A percentile compares a stretch with the other conserved stretches of the same genome.
Conservation (phyloP, 176 grass and related monocot genomes). For the Oryza meridionalis region DNA sequence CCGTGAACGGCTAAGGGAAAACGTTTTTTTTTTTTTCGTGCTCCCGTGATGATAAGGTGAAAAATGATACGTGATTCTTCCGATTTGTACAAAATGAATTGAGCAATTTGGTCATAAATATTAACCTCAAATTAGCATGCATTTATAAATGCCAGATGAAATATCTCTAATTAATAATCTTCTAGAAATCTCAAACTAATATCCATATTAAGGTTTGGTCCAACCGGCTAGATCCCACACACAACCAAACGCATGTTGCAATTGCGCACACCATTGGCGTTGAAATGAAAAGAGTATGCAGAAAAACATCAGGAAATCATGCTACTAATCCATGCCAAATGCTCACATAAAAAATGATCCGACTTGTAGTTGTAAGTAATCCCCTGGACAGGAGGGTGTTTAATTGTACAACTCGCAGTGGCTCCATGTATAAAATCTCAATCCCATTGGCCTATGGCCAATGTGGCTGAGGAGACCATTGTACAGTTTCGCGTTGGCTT, state of each 20-base stretch:
- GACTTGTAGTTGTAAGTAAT: background rate
- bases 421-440: background rate
- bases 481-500: background rate
- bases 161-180: too few species aligned
- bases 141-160: too few species aligned
- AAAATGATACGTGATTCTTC: background rate
- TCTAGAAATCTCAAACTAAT: too few species aligned
- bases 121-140: background rate
- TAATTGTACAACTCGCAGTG: background rate
- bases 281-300: background rate
- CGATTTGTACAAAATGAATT: background rate
- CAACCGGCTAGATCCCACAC: background rate
- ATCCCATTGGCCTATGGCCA: background rate
- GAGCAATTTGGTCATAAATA: background rate
- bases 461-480: background rate
- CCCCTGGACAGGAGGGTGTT: background rate
- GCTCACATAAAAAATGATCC: background rate
- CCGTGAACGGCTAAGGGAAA: background rate
- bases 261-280: too few species aligned
- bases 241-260: background rate
- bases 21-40: background rate
- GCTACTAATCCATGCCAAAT: background rate
- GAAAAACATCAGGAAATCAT: background rate
- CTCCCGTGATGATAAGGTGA: background rate
- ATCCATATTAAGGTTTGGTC: too few species aligned